Conservation (phyloP, 2,329 filamentous ascomycete species). For the Colletotrichum tanaceti region DNA sequence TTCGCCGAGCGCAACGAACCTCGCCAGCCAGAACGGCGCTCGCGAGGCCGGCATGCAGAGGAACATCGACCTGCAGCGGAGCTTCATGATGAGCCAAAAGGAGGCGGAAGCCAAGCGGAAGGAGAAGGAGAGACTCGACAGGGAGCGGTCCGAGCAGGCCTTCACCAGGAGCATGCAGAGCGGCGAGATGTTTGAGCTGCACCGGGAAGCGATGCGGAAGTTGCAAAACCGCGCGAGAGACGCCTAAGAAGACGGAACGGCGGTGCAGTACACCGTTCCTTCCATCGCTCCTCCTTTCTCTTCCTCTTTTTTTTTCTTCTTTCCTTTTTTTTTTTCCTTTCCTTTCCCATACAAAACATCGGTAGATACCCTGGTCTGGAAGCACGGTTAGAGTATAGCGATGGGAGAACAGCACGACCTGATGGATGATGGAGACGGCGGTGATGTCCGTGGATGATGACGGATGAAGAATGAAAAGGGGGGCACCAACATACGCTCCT, state of each 20-base stretch:
- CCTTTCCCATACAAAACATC: slow-evolving; percentile 11
- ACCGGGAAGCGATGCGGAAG: slow-evolving; percentile 81
- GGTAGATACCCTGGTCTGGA: slow-evolving; percentile 37
- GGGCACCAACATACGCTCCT: neutral
- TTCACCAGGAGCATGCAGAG: slow-evolving; percentile 82
- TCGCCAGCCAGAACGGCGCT: slow-evolving; percentile 42
- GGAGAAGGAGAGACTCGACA: slow-evolving; percentile 68
- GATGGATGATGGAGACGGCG: slow-evolving; percentile 1
- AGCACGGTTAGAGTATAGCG: slow-evolving; percentile 7
- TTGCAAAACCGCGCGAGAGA: slow-evolving; percentile 72
- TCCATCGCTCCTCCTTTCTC: neutral
- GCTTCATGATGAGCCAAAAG: slow-evolving; percentile 69
- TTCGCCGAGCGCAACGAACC: slow-evolving; percentile 46
- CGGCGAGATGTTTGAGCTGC: slow-evolving; percentile 78
- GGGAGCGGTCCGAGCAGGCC: slow-evolving; percentile 68
- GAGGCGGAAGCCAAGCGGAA: slow-evolving; percentile 71
- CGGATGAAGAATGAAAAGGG: neutral
- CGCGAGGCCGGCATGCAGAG: slow-evolving; percentile 58
- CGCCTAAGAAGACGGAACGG: slow-evolving; percentile 3
- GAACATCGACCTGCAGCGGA: slow-evolving; percentile 66
- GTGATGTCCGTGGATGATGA: slow-evolving; percentile 17
- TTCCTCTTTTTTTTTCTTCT: neutral
- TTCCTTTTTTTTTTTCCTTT: too few species aligned
- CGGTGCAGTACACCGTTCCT: neutral
- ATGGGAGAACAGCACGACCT: slow-evolving; percentile 27